Conservation (phyloP, 345 rosid species). For the Laguncularia racemosa region DNA sequence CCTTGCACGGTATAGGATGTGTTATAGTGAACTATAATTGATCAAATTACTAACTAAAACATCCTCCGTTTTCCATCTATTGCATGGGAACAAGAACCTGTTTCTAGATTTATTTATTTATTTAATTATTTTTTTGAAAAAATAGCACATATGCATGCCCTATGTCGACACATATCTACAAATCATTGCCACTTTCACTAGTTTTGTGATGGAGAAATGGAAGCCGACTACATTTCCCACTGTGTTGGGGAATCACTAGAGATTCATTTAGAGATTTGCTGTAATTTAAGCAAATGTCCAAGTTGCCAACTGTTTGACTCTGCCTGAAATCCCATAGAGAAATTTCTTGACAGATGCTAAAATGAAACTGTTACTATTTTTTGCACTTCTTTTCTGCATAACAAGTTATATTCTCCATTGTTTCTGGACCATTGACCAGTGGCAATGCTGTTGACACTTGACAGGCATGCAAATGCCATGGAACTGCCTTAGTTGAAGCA, state of each 20-base stretch:
- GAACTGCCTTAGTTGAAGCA: conserved; percentile 28
- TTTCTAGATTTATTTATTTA: too few relatives aligned
- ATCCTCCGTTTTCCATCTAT: not conserved
- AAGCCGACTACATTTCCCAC: not conserved
- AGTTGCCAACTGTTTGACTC: not conserved
- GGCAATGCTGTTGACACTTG: conserved; percentile 17
- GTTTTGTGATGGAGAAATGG: not conserved
- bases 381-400: not conserved
- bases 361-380: not conserved
- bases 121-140: too few relatives aligned
- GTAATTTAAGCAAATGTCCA: not conserved
- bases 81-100: not conserved
- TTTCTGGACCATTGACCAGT: not conserved
- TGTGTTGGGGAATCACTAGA: not conserved
- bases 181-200: too few relatives aligned
- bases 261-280: not conserved
- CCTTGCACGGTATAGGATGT: conserved; percentile 46
- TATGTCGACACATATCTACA: too few relatives aligned
- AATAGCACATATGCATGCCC: too few relatives aligned
- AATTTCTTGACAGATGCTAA: too few relatives aligned
- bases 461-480: conserved; percentile 83
- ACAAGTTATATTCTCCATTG: not conserved
- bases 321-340: too few relatives aligned
- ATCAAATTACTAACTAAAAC: not conserved
- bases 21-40: not conserved